Base-by-base conservation (phyloP, 2,329 filamentous ascomycete genomes). In the Botryotinia convoluta region DNA sequence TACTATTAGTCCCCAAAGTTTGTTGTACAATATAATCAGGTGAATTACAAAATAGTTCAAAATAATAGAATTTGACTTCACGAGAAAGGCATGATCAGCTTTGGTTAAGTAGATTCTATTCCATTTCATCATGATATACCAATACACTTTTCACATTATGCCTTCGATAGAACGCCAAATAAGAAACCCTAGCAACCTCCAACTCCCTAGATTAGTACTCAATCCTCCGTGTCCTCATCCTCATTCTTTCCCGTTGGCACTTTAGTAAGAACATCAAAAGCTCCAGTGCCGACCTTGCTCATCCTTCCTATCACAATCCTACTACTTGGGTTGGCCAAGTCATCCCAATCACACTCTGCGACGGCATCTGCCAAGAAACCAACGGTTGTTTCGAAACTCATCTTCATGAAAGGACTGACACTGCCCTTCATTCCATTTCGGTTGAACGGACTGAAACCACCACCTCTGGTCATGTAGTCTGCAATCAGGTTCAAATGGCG, bases 321-420 rank as follows among this genome's bases (percentile, higher is more conserved):
- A 75, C 93, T 91, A 82, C 92, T 96, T 0, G 97, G 96, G 74
- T 92, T 94, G 74, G 88, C 90, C 74, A 99, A 85, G 79, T 96
- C 92, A 82, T 99, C 96, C 87, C 90, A 93, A 82, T 98, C 96
- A 68, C 93, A 91, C 80, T 97, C 94, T 73, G 97, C 85, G 39
- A 98, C 92, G 1, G 96, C 95, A 81, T 98, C 96, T 82, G 93
- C 95, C 79, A 99, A 86, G 86, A 98, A 98, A 0, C 92, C 91
- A 57, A 98, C 88, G 3, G 96, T 99, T 6, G 96, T 99, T 87
- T 99, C 96, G 84, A 98, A 99, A 82, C 93, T 97, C 95, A 98
- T 98, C 87, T 98, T 98, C 84, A 96, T 95, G 78, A 99, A 95
- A 0, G 96, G 94, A 77, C 91, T 95, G 42, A 95, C 91, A 79